A percentile compares a stretch with the other conserved stretches of the same genome.
These are phyloP conservation scores for Phytophthora chlamydospora DNA, from an alignment of 352 stramenopile genomes.

Conservation along the genomic window DNA sequence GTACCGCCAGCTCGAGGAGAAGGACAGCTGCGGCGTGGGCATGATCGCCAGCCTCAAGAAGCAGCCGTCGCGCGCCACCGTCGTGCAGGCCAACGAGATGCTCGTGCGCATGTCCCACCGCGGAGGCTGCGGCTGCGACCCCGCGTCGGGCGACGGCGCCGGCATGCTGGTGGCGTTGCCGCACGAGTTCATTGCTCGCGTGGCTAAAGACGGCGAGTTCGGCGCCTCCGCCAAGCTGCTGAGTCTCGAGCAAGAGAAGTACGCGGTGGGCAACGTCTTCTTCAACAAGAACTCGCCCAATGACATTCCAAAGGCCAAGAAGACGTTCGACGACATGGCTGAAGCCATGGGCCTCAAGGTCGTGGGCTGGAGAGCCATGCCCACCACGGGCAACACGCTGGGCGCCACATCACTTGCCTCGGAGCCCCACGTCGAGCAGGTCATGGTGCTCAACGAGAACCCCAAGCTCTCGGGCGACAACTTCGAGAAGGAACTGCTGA, in stretches of 20 bases:
- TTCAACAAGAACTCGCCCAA: constrained; percentile 72
- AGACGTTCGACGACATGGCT: constrained; percentile 84
- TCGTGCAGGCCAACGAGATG: constrained; percentile 97
- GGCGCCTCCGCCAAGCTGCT: constrained; percentile 41
- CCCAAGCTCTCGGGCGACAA: constrained; percentile 59
- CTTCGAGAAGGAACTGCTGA: constrained; percentile 93
- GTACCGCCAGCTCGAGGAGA: constrained; percentile 61
- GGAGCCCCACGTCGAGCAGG: constrained; percentile 94
- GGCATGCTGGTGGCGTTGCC: constrained; percentile 97
- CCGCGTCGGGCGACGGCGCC: constrained; percentile 90
- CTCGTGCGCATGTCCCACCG: constrained; percentile 96
- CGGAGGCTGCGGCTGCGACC: constrained; percentile 95
- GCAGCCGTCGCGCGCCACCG: constrained; percentile 86
- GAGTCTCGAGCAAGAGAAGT: constrained; percentile 72
- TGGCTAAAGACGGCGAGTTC: constrained; percentile 84
- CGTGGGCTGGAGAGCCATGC: constrained; percentile 93
- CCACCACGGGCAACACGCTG: constrained; percentile 94
- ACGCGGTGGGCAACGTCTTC: constrained; percentile 94
- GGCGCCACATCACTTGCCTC: constrained; percentile 93
- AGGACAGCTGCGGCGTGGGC: constrained; percentile 93
- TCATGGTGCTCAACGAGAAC: constrained; percentile 92
- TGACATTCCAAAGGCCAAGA: constrained; percentile 88
- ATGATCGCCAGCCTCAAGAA: constrained; percentile 97
- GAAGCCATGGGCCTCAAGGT: constrained; percentile 90
- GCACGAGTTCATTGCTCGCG: constrained; percentile 93